Conservation (phyloP, 2,329 filamentous ascomycete species). For the Phaeophleospora eucalypticola region DNA sequence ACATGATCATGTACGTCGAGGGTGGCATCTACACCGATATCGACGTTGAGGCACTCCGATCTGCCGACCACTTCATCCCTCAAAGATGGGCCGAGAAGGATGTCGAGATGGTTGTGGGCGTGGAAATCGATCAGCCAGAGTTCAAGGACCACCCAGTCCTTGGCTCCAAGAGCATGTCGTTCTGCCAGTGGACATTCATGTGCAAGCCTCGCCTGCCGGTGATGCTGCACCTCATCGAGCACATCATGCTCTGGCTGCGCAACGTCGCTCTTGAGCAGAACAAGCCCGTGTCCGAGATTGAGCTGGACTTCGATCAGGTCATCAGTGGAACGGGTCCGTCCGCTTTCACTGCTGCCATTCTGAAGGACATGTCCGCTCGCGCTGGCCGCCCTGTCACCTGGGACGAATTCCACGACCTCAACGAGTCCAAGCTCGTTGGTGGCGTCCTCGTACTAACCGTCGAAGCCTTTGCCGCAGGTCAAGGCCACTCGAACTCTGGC, state of each 20-base stretch:
- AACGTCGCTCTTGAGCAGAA: slow-evolving; percentile 57
- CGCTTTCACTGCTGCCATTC: slow-evolving; percentile 62
- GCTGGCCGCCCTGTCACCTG: slow-evolving; percentile 51
- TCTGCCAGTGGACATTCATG: slow-evolving; percentile 74
- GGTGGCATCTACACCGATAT: slow-evolving; percentile 60
- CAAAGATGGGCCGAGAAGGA: slow-evolving; percentile 59
- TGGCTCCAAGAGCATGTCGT: slow-evolving; percentile 64
- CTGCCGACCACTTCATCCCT: slow-evolving; percentile 57
- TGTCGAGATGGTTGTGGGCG: slow-evolving; percentile 66
- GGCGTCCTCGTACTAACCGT: slow-evolving; percentile 65
- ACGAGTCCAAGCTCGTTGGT: slow-evolving; percentile 61
- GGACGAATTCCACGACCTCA: slow-evolving; percentile 62
- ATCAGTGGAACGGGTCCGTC: slow-evolving; percentile 70
- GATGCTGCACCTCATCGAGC: slow-evolving; percentile 64
- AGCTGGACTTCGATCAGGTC: slow-evolving; percentile 67
- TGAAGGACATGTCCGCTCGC: slow-evolving; percentile 58
- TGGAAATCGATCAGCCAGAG: slow-evolving; percentile 67
- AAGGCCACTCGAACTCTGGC: slow-evolving; percentile 68
- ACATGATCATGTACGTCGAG: slow-evolving; percentile 64
- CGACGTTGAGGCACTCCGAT: slow-evolving; percentile 54
- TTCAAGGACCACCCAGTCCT: slow-evolving; percentile 62
- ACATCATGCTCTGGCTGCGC: slow-evolving; percentile 64
- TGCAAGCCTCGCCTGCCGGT: slow-evolving; percentile 63
- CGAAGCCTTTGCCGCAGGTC: slow-evolving; percentile 68
- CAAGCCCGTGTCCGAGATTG: slow-evolving; percentile 56